Base-by-base conservation (phyloP, 2,329 filamentous ascomycete species). In the Catunica adiposa region DNA sequence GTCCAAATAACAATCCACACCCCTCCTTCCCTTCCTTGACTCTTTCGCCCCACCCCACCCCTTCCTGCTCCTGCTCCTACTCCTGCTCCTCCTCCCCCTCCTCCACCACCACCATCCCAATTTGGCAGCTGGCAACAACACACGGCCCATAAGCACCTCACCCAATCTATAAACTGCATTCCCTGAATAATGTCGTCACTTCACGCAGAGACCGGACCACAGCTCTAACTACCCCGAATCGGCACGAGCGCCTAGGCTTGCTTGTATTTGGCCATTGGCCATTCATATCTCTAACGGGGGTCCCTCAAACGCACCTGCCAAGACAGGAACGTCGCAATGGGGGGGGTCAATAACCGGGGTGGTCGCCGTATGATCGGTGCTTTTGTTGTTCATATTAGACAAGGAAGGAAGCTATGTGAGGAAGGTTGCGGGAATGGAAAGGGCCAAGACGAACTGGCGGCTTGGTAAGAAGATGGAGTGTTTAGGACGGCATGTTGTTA, bases 281-380 rank as follows among this genome's bases (percentile, higher is more conserved):
- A 34, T 34, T 34, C 29, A 34, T 34, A 34, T 31, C 31, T 34
- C 17, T 7, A 20, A 52, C 15, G 6, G 11, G 23, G 47, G 48
- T 52, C 25, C 31, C 25, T n/a, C 20, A 22, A 46, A 44, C 20
- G 5, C 51, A 54, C 52, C 52, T 54, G 37, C 52, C 52, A 54
- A 54, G 52, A 44, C 38, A 20, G 52, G 52, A 47, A 82, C n/a
- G 44, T 48, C 44, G 44, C 22, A 48, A 48, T 48, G 2, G n/a
- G 44, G 23, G 22, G 26, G 14, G 23, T 8, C 14, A 11, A 20
- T 8, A 20, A 17, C 2, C 15, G 44, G 23, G 22, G 23, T 48
- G 44, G 44, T 25, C 29, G 11, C 29, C 29, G 11, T 5, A 34
- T 25, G 23, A 22, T 48, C 8, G 44, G 22, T 23, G 44, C 9